Evolutionary conservation across 2,329 filamentous ascomycete genomes (phyloP), one percentile per base, ranked within the genome.

Genomic region (Fusarium ambrosium): DNA sequence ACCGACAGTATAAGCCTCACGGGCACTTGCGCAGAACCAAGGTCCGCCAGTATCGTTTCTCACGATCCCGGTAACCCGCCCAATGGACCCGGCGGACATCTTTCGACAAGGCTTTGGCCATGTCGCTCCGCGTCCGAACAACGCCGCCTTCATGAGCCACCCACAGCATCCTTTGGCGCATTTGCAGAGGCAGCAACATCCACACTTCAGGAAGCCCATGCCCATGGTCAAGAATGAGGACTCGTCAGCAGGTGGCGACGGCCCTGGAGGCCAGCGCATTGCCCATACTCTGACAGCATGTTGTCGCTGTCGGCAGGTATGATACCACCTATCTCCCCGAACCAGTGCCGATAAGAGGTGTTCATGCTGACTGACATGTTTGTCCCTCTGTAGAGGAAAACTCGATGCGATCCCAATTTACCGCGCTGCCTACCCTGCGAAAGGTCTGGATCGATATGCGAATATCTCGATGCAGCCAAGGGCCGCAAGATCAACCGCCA

Each of bases 361-460:
- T 37, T 62, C 65, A 64, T 71, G 64, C 24, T 24, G 64, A 73
- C 24, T 24, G 64, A 73, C 39, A 58, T 51, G 20, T 55, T 64
- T 64, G 58, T 22, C 62, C 32, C 64, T 20, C 43, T 20, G 62
- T 80, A 97, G 95, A 92, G 96, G 79, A 99, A 99, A 88, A 98
- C 96, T 41, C 90, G 95, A 87, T 99, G 97, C 86, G 97, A 98
- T 84, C 94, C 97, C 5, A 94, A 94, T 16, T 90, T 99, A 24
- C 97, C 97, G 45, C 93, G 94, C 80, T 99, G 97, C 84, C 90
- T 94, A 20, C 95, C 96, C 24, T 99, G 97, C 86, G 95, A 98
- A 85, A 91, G 96, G 77, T 95, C 94, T 73, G 95, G 95, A 79
- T 95, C 95, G 34, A 90, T 92, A 70, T 99, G 97, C 89, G 96